phyloP scores from a whole-genome alignment of 352 stramenopile species.

The Phytophthora sp. region DNA sequence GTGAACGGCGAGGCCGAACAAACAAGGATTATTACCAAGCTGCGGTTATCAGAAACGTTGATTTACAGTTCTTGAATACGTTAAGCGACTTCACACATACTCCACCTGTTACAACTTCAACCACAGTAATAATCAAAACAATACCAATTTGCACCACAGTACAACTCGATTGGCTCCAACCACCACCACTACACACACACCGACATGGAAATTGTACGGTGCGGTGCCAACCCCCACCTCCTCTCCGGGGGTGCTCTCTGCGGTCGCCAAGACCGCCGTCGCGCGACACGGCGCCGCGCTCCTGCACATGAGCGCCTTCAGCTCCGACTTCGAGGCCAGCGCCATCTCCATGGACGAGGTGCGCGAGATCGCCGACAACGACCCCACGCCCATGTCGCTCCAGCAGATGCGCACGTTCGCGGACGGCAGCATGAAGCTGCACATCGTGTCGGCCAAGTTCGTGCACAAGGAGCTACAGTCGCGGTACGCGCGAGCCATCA shows the following conservation, averaged over 20 bases:
- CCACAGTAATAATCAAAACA: no score
- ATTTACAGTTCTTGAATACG: no score
- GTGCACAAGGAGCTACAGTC: slow-evolving; percentile 79
- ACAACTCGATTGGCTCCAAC: no score
- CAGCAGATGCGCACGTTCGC: slow-evolving; percentile 81
- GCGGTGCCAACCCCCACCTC: slow-evolving; percentile 18
- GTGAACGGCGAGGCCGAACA: no score
- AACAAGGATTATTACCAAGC: no score
- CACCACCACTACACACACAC: neutral
- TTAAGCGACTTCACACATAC: no score
- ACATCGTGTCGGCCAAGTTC: slow-evolving; percentile 62
- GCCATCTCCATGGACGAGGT: slow-evolving; percentile 69
- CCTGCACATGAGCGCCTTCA: slow-evolving; percentile 25
- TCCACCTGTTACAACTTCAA: no score
- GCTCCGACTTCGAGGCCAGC: slow-evolving; percentile 15
- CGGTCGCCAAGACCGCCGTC: slow-evolving; percentile 11
- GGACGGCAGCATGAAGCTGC: slow-evolving; percentile 58
- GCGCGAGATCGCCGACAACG: slow-evolving; percentile 50
- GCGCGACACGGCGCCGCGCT: slow-evolving; percentile 13
- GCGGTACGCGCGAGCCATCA: slow-evolving; percentile 65
- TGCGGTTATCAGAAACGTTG: no score
- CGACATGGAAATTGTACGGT: slow-evolving; percentile 23
- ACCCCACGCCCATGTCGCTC: slow-evolving; percentile 70
- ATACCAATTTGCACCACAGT: no score
- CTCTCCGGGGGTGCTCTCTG: slow-evolving; percentile 8